Conservation (phyloP, 352 stramenopile species). For the Pythium guiyangense region DNA sequence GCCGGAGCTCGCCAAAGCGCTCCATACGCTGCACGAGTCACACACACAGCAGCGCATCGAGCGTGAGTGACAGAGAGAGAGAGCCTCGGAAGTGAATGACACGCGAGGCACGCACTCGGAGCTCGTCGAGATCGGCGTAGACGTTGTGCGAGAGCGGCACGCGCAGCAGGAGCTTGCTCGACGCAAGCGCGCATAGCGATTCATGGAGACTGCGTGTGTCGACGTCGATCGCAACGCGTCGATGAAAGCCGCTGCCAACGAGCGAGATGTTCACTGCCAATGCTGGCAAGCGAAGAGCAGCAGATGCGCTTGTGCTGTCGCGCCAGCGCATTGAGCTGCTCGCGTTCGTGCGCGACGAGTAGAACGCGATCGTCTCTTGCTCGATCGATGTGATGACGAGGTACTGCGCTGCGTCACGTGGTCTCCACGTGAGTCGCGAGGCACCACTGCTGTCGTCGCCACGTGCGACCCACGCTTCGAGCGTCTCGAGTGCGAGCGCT, state of each 20-base stretch:
- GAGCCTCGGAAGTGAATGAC: background rate
- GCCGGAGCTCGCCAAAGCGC: conserved; percentile 36
- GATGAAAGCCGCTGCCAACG: conserved; percentile 41
- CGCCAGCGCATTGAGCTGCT: background rate
- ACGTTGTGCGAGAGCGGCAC: conserved; percentile 33
- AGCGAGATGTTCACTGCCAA: conserved; percentile 17
- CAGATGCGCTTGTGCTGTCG: background rate
- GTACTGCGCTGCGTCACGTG: background rate
- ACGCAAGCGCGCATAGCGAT: conserved; percentile 4
- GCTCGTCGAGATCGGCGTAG: conserved; percentile 54
- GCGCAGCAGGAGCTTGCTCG: conserved; percentile 21
- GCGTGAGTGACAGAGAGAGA: background rate
- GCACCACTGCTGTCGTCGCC: background rate
- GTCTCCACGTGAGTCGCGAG: background rate
- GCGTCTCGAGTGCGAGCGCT: conserved; percentile 1
- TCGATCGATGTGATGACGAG: conserved; percentile 1
- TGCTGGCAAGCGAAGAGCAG: background rate
- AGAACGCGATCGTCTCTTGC: background rate
- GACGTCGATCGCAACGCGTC: conserved; percentile 29
- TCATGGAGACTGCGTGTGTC: conserved; percentile 8
- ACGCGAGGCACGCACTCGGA: conserved; percentile 24
- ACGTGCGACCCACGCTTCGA: conserved; percentile 9
- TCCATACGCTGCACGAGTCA: conserved; percentile 38
- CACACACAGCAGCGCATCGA: background rate
- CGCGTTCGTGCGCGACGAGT: background rate